These are phyloP conservation scores for Stephanocyclus meneghinianus DNA, from an alignment of 352 stramenopile species.

Conservation along the genomic window DNA sequence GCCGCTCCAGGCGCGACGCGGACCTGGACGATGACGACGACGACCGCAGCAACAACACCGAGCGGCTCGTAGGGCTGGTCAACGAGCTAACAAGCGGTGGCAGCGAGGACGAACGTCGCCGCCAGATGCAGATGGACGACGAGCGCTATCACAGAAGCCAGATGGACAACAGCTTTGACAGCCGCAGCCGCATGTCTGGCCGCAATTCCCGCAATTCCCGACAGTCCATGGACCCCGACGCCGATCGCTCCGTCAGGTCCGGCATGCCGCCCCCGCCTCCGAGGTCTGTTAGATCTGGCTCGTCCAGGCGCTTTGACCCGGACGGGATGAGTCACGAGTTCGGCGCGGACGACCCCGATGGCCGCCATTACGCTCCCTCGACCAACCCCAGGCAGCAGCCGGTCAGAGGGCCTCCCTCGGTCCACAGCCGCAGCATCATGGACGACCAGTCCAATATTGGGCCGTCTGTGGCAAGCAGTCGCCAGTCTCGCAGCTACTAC, in stretches of 20 bases:
- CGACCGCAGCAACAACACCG: conserved; percentile 12
- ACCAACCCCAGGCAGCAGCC: not conserved
- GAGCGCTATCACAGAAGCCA: conserved; percentile 7
- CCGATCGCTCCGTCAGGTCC: conserved; percentile 8
- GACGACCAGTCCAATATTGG: not conserved
- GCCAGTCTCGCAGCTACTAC: conserved; percentile 20
- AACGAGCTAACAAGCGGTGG: conserved; percentile 9
- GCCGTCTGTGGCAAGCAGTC: not conserved
- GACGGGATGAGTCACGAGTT: conserved; percentile 39
- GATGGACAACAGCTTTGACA: conserved; percentile 1
- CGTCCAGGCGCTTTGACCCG: conserved; percentile 14
- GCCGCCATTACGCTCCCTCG: conserved; percentile 35
- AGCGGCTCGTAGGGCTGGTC: conserved; percentile 14
- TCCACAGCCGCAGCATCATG: not conserved
- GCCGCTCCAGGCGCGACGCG: conserved; percentile 6
- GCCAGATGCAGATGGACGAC: conserved; percentile 12
- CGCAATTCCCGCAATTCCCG: not conserved
- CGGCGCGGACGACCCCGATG: conserved; percentile 34
- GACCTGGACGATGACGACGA: conserved; percentile 3
- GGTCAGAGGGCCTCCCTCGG: conserved; percentile 8
- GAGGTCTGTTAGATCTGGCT: not conserved
- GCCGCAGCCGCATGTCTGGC: not conserved
- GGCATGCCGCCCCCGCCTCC: not conserved
- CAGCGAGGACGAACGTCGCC: not conserved
- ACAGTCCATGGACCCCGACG: conserved; percentile 11